Conservation (phyloP, 2,329 filamentous ascomycete species). For the Talaromyces sp. region DNA sequence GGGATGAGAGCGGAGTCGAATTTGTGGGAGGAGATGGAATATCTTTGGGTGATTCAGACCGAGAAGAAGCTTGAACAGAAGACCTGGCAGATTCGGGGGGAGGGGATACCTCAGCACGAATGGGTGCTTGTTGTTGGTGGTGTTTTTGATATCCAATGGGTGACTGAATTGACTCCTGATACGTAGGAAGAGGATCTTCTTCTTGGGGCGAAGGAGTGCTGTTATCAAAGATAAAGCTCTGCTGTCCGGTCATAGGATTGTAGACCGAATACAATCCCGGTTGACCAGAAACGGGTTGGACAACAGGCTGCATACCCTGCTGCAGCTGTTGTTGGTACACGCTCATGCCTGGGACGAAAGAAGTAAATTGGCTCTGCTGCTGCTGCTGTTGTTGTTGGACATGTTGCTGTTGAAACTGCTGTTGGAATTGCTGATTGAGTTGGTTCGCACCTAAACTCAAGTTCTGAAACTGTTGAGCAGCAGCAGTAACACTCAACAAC, state of each 20-base stretch:
- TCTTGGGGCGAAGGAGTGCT: constrained; percentile 52
- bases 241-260: constrained; percentile 81
- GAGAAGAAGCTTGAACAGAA: constrained; percentile 56
- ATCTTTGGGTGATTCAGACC: constrained; percentile 56
- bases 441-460: constrained; percentile 59
- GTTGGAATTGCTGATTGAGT: constrained; percentile 41
- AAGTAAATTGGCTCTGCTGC: constrained; percentile 50
- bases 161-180: constrained; percentile 45
- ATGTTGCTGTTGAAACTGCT: constrained; percentile 46
- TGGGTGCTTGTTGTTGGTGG: constrained; percentile 48
- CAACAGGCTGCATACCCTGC: constrained; percentile 62
- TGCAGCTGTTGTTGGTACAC: constrained; percentile 65
- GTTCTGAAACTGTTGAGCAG: constrained; percentile 76
- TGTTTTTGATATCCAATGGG: constrained; percentile 41
- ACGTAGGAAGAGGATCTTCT: constrained; percentile 27
- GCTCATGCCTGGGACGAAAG: constrained; percentile 53
- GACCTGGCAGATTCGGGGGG: constrained; percentile 61
- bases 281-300: constrained; percentile 61
- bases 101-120: constrained; percentile 77
- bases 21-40: constrained; percentile 66
- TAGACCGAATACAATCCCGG: constrained; percentile 78
- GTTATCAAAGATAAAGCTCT: constrained; percentile 73
- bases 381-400: constrained; percentile 52
- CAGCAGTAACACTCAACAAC: constrained; percentile 75
- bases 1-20: constrained; percentile 72